Evolutionary conservation across 2,329 filamentous ascomycete species (phyloP).

Genomic region (Fusarium sulawesiense): DNA sequence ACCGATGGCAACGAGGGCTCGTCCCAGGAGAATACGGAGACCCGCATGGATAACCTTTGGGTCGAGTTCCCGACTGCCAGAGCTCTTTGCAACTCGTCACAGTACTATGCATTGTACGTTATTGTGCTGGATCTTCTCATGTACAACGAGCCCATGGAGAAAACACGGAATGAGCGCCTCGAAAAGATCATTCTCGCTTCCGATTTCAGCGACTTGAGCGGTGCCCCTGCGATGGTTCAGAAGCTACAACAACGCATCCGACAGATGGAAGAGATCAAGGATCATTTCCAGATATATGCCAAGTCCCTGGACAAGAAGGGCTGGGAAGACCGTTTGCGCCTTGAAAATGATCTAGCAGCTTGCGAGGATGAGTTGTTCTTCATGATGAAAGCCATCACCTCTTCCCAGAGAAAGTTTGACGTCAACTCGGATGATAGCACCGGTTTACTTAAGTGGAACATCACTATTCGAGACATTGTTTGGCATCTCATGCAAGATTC

Average conservation of each 20-base stretch:
- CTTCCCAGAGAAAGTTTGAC: conserved; percentile 90
- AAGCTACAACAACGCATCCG: conserved; percentile 91
- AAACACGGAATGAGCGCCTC: conserved; percentile 92
- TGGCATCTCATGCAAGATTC: conserved; percentile 95
- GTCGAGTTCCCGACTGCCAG: conserved; percentile 95
- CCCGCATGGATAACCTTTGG: conserved; percentile 94
- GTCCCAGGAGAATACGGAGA: conserved; percentile 71
- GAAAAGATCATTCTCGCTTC: conserved; percentile 99
- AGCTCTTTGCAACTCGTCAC: conserved; percentile 95
- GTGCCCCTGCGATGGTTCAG: conserved; percentile 92
- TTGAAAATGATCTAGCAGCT: conserved; percentile 87
- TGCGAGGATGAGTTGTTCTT: conserved; percentile 99
- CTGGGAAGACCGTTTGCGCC: conserved; percentile 88
- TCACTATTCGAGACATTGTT: conserved; percentile 93
- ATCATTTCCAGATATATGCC: conserved; percentile 92
- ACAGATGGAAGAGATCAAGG: conserved; percentile 95
- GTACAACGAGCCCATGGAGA: conserved; percentile 96
- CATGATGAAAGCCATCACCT: conserved; percentile 99
- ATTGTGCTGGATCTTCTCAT: conserved; percentile 96
- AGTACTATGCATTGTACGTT: conserved; percentile 98
- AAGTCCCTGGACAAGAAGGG: conserved; percentile 87
- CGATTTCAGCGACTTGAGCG: conserved; percentile 96
- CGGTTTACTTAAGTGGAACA: conserved; percentile 89
- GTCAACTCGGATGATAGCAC: conserved; percentile 72
- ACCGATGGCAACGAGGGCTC: conserved; percentile 65